Base-by-base conservation (phyloP, 2,329 filamentous ascomycete genomes). In the Fusarium hostae region DNA sequence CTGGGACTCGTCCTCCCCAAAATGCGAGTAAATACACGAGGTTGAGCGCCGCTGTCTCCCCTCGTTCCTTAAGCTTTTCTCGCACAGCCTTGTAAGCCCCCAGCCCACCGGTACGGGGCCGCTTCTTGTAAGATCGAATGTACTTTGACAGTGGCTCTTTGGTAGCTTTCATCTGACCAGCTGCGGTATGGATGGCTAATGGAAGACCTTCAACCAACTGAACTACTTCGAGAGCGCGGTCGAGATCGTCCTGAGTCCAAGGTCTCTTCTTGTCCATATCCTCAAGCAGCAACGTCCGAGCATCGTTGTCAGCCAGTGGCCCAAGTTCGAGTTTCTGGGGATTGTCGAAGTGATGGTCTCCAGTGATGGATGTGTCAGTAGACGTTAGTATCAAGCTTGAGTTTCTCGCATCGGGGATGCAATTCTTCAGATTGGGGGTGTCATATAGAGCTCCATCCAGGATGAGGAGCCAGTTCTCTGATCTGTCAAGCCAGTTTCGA, bases 381-480 rank as follows among this genome's bases (percentile, higher is more conserved):
- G 74, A 76, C 12, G 74, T 76, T 8, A 76, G 30, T 15, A 76
- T 75, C 40, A 76, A 40, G 64, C 70, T 73, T 15, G 74, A 75
- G 41, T 75, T 73, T n/a, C 30, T 65, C 22, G 70, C 59, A 39
- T 75, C 67, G 4, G 74, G 72, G 37, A 76, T 75, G n/a, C 66
- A 73, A 28, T 55, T 61, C 10, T 59, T 50, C 5, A 76, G 26
- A 9, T 62, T 57, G 3, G 66, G 66, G 18, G 72, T 76, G 51
- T 76, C 74, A 20, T 61, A 59, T n/a, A 76, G 35, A 43, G 68
- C 72, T 4, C 74, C 74, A 30, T 76, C 74, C 7, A 76, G 52
- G 15, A 76, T 76, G 30, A 76, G 66, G 20, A 76, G 74, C 74
- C 74, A 76, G 45, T 76, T 59, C 32, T 73, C 66, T 11, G 63